These are phyloP conservation scores for Lipomyces mesembrius DNA, from an alignment of 805 yeast species.

Conservation along the genomic window DNA sequence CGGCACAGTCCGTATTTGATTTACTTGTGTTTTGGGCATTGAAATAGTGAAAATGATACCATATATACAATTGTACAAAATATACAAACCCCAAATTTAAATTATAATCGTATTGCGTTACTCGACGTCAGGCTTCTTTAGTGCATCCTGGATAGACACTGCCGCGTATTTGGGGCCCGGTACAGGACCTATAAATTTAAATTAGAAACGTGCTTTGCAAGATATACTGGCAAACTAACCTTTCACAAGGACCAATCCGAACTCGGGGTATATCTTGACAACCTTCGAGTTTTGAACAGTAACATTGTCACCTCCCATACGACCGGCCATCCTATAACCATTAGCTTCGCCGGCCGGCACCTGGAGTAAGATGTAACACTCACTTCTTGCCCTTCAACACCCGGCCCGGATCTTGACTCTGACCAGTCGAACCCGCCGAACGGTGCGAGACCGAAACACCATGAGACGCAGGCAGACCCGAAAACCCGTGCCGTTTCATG, in stretches of 20 bases:
- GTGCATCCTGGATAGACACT: constrained; percentile 80
- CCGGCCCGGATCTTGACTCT: constrained; percentile 94
- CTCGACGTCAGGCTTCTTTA: constrained; percentile 44
- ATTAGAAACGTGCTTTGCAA: background rate
- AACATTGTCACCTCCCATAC: constrained; percentile 78
- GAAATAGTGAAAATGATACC: background rate
- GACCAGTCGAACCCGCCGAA: constrained; percentile 97
- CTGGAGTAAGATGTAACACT: background rate
- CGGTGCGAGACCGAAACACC: constrained; percentile 95
- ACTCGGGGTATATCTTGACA: constrained; percentile 76
- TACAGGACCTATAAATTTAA: constrained; percentile 58
- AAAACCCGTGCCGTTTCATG: constrained; percentile 91
- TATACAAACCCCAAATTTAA: background rate
- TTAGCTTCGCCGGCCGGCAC: background rate
- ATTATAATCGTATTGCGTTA: background rate
- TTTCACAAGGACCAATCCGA: constrained; percentile 79
- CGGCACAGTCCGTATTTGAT: background rate
- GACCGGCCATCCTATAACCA: constrained; percentile 77
- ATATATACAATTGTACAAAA: background rate
- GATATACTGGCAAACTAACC: constrained; percentile 44
- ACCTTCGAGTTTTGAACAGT: constrained; percentile 80
- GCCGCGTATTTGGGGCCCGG: constrained; percentile 84
- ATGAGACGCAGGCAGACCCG: constrained; percentile 89
- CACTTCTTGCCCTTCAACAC: constrained; percentile 87
- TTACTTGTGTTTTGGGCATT: background rate